Evolutionary conservation across 2,329 filamentous ascomycete species (phyloP).

Genomic region (Cordyceps tenuipes): DNA sequence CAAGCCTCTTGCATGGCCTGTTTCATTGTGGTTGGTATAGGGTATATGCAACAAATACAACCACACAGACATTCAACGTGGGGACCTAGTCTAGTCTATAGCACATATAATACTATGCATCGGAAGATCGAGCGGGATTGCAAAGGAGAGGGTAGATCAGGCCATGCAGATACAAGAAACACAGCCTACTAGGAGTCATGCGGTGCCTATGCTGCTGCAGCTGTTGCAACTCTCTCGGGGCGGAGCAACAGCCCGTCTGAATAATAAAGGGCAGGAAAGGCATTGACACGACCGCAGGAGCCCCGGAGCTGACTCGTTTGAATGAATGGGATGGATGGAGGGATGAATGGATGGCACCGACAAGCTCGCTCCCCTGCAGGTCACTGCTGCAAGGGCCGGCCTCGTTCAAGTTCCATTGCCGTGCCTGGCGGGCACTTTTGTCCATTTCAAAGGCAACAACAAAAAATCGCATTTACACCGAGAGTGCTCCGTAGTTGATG

Average conservation of each 20-base stretch:
- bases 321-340: background rate
- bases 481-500: background rate
- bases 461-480: background rate
- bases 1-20: too few species aligned
- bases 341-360: background rate
- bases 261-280: background rate
- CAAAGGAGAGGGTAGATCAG: conserved; percentile 4
- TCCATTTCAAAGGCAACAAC: too few species aligned
- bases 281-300: too few species aligned
- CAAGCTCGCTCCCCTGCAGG: background rate
- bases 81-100: background rate
- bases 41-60: too few species aligned
- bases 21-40: too few species aligned
- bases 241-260: background rate
- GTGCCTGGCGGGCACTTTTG: background rate
- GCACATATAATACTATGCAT: conserved; percentile 3
- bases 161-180: conserved; percentile 1
- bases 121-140: conserved; percentile 10
- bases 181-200: background rate
- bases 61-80: background rate
- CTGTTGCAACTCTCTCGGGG: background rate
- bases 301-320: background rate
- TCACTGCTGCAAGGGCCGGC: background rate
- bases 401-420: background rate
- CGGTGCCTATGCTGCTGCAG: background rate